A percentile compares a stretch with the other conserved stretches of the same genome.
phyloP scores from a whole-genome alignment of 2,329 filamentous ascomycete genomes.

The Davidsoniella eucalypti region DNA sequence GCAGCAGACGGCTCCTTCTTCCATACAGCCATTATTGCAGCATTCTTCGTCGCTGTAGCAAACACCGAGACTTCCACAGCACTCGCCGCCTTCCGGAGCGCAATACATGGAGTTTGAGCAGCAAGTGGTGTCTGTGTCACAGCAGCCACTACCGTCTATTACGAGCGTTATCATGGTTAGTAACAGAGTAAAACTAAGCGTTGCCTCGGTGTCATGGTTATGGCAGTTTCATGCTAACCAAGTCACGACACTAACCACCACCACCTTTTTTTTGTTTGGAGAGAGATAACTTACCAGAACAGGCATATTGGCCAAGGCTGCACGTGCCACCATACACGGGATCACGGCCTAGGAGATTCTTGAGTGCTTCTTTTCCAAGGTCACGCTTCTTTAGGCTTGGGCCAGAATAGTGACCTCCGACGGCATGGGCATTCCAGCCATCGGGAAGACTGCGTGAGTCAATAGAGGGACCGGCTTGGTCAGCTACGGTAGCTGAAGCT shows the following conservation, averaged over 20 bases:
- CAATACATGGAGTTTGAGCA: background rate
- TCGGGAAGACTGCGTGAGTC: background rate
- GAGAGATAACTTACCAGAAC: background rate
- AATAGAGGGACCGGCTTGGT: background rate
- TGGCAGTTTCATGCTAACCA: no score
- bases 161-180: background rate
- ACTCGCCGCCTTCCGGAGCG: background rate
- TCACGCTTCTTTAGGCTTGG: background rate
- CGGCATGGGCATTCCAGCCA: background rate
- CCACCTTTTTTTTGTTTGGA: no score
- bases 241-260: no score
- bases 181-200: no score
- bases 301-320: background rate
- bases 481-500: background rate
- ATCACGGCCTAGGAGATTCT: background rate
- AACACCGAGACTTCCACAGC: background rate
- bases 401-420: background rate
- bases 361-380: background rate
- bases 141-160: background rate
- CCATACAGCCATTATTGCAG: constrained; percentile 1
- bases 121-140: background rate
- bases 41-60: background rate
- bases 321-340: background rate
- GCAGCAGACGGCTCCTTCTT: background rate
- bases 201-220: no score